A percentile compares a stretch with the other conserved stretches of the same genome.
Evolutionary conservation across 2,329 filamentous ascomycete species (phyloP).

Genomic region (Neonectria ditissima): DNA sequence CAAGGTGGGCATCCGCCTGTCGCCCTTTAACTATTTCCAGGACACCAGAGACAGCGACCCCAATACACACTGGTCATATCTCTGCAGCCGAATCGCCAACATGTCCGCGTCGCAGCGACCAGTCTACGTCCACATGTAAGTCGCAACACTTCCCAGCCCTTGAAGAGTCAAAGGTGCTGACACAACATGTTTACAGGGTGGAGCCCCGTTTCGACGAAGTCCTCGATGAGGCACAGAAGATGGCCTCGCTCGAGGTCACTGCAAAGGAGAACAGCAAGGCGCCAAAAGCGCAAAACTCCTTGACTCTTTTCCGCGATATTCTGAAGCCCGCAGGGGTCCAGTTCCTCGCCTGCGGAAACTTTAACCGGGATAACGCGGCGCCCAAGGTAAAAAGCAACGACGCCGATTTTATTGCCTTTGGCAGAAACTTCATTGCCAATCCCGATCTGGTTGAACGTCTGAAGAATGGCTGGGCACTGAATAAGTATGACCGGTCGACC

Average conservation of each 20-base stretch:
- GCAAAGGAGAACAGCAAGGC: slow-evolving; percentile 24
- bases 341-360: slow-evolving; percentile 65
- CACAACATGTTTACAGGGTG: slow-evolving; percentile 45
- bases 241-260: slow-evolving; percentile 49
- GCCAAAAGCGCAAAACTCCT: slow-evolving; percentile 44
- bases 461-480: slow-evolving; percentile 42
- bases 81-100: slow-evolving; percentile 50
- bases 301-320: slow-evolving; percentile 56
- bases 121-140: slow-evolving; percentile 59
- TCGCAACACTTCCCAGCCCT: too few species aligned
- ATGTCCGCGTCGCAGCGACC: slow-evolving; percentile 51
- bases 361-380: slow-evolving; percentile 52
- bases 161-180: background rate
- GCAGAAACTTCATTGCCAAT: slow-evolving; percentile 47
- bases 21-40: slow-evolving; percentile 50
- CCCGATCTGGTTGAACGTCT: slow-evolving; percentile 46
- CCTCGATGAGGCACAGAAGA: slow-evolving; percentile 57
- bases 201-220: slow-evolving; percentile 62
- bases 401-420: slow-evolving; percentile 46
- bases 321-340: slow-evolving; percentile 53
- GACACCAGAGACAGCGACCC: slow-evolving; percentile 46
- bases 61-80: slow-evolving; percentile 51
- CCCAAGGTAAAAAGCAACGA: slow-evolving; percentile 54
- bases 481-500: slow-evolving; percentile 45
- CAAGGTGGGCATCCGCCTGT: slow-evolving; percentile 38